Evolutionary conservation across 129 eudicot species (phyloP).

Genomic region (Arctium minus): DNA sequence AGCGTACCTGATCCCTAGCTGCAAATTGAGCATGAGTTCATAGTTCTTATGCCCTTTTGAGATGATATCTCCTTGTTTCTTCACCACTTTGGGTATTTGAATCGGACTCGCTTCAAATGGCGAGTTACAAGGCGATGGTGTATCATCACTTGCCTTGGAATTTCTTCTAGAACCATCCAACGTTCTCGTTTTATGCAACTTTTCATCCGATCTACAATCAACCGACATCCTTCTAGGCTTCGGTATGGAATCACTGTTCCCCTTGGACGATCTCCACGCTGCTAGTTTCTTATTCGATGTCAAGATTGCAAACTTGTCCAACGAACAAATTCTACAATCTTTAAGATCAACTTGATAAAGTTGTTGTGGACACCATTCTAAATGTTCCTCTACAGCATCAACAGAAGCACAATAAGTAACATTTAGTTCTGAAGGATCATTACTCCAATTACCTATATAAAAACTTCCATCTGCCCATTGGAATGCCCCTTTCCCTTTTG

Average conservation of each 20-base stretch:
- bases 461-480: slow-evolving; percentile 52
- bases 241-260: slow-evolving; percentile 30
- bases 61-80: slow-evolving; percentile 59
- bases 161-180: slow-evolving; percentile 21
- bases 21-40: slow-evolving; percentile 73
- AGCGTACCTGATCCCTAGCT: slow-evolving; percentile 57
- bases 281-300: slow-evolving; percentile 75
- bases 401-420: slow-evolving; percentile 48
- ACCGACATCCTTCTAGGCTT: slow-evolving; percentile 54
- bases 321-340: slow-evolving; percentile 38
- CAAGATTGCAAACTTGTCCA: slow-evolving; percentile 46
- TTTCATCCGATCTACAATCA: slow-evolving; percentile 50
- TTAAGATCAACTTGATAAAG: slow-evolving; percentile 40
- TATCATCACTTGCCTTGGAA: slow-evolving; percentile 26
- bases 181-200: slow-evolving; percentile 24
- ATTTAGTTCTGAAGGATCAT: slow-evolving; percentile 41
- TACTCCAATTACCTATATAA: slow-evolving; percentile 64
- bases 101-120: slow-evolving; percentile 41
- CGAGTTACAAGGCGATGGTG: not conserved
- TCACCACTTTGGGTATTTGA: slow-evolving; percentile 46
- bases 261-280: slow-evolving; percentile 52
- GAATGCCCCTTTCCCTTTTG: slow-evolving; percentile 55
- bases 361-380: slow-evolving; percentile 57
- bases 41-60: slow-evolving; percentile 66
- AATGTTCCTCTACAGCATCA: slow-evolving; percentile 21